Conservation (phyloP, 352 stramenopile genomes). For the Phytophthora quininea region DNA sequence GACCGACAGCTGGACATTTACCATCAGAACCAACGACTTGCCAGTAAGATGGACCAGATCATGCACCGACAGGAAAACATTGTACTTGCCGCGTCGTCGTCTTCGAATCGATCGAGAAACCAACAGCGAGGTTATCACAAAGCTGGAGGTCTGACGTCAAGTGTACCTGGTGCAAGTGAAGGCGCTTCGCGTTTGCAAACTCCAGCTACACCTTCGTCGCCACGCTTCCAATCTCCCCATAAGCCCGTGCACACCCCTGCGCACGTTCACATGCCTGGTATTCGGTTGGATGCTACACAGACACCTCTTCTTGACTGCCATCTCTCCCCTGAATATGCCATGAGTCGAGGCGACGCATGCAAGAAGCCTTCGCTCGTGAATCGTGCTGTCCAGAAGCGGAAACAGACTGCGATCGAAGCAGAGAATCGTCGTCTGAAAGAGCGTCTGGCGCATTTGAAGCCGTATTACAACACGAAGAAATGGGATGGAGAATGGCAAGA, state of each 20-base stretch:
- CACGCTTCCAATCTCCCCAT: conserved; percentile 4
- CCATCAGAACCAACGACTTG: conserved; percentile 71
- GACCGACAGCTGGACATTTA: conserved; percentile 72
- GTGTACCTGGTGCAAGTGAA: neutral
- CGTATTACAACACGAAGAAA: conserved; percentile 72
- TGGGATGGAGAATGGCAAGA: conserved; percentile 80
- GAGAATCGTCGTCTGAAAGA: conserved; percentile 72
- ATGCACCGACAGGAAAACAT: conserved; percentile 65
- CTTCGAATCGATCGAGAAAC: conserved; percentile 9
- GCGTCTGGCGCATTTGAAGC: conserved; percentile 59
- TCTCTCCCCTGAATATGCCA: conserved; percentile 66
- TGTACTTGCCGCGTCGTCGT: conserved; percentile 47
- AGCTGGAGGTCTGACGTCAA: conserved; percentile 11
- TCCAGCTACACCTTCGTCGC: conserved; percentile 8
- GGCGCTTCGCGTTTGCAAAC: conserved; percentile 14
- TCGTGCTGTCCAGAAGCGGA: conserved; percentile 50
- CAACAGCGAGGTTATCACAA: conserved; percentile 4
- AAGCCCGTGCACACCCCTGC: conserved; percentile 55
- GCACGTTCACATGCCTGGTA: conserved; percentile 68
- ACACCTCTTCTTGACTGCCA: conserved; percentile 80
- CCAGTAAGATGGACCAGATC: conserved; percentile 78
- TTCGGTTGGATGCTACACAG: conserved; percentile 69
- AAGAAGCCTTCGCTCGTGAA: conserved; percentile 75
- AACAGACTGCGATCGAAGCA: conserved; percentile 59
- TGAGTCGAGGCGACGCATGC: conserved; percentile 67